Conservation (phyloP, 129 eudicot genomes). For the Artemisia annua region DNA sequence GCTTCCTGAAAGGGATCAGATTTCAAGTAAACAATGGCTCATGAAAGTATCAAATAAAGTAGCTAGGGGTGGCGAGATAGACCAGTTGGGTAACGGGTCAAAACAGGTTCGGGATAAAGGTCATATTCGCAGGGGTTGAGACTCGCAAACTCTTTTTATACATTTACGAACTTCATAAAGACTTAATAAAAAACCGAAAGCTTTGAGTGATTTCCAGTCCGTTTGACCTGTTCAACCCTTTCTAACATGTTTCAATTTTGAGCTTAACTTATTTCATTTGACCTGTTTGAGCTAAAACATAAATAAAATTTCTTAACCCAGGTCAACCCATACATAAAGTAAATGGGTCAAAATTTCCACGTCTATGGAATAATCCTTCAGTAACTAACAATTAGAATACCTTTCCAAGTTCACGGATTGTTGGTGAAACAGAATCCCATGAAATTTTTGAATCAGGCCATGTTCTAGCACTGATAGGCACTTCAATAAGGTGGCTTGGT, state of each 20-base stretch:
- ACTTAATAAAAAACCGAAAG: background rate
- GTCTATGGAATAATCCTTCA: background rate
- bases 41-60: background rate
- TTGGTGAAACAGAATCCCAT: constrained; percentile 58
- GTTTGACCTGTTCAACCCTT: background rate
- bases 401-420: constrained; percentile 67
- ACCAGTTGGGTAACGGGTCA: background rate
- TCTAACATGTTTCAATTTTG: background rate
- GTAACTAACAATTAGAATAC: constrained; percentile 27
- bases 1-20: constrained; percentile 46
- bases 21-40: constrained; percentile 10
- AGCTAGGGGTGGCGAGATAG: background rate
- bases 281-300: background rate
- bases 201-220: background rate
- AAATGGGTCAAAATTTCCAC: background rate
- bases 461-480: constrained; percentile 41
- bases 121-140: background rate
- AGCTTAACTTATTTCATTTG: too few relatives aligned
- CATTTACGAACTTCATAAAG: too few relatives aligned
- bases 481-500: constrained; percentile 42
- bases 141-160: background rate
- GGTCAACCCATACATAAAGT: background rate
- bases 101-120: background rate
- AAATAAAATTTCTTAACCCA: too few relatives aligned
- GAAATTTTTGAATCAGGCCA: constrained; percentile 42